Base-by-base conservation (phyloP, 164 flowering plant genomes). In the Euptelea pleiosperma region DNA sequence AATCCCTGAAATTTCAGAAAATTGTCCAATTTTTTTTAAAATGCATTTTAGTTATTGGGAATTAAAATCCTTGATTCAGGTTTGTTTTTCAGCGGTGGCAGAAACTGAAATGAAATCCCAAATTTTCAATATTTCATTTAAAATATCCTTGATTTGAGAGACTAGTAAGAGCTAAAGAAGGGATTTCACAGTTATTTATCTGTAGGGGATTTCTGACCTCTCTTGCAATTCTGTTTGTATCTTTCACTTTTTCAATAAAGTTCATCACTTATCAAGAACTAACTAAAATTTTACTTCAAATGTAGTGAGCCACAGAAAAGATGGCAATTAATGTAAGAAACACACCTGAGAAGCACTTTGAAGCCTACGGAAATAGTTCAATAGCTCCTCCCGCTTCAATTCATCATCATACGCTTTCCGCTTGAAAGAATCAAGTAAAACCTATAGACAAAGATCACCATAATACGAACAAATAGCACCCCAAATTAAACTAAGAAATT, bases 351-450 rank as follows among this genome's bases (percentile, higher is more conserved):
- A 75, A 58, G 76, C 45, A 64, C 55, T 77, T 62, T 94, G 95
- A 61, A 82, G 82, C 46, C 82, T 70, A 26, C 81, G 84, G 61
- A 94, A 80, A 69, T 65, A 85, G 68, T 81, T 84, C 49, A 94
- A 60, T 64, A 94, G 76, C 66, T 94, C 97, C 57, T 91, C 97
- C 70, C 85, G 83, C 69, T 83, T 83, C 60, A 94, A 68, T 60
- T 91, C 96, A 67, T 86, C 97, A 77, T 94, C 93, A 77, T 94
- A 91, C 42, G 86, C 77, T 77, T 89, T 86, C 45, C 84, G 79
- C 64, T 94, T 94, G 57, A 75, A 61, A 35, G 95, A 78, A 73
- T 94, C 97, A 46, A 88, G 78, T 62, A 94, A 77, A 70, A 93
- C 81, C 99, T 90, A 62, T 48, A 59, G 18, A 46, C 4, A 18